Evolutionary conservation across 192 early-diverging fungal species (phyloP).

Genomic region (Rhizoclosmatium globosum): DNA sequence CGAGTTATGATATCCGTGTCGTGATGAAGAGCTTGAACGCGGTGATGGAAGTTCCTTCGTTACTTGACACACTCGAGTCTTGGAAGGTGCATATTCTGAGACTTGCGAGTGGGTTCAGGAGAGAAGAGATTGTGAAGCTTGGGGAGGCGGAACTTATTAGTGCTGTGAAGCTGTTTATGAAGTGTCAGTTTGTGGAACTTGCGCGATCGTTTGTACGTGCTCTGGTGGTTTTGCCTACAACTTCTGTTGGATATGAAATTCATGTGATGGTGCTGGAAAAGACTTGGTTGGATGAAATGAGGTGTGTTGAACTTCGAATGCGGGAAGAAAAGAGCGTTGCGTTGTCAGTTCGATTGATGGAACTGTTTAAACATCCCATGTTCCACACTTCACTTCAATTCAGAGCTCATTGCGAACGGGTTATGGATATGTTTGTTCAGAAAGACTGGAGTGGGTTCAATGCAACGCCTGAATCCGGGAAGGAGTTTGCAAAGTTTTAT

Average conservation of each 20-base stretch:
- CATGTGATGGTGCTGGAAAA: not conserved
- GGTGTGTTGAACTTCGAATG: not conserved
- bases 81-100: not conserved
- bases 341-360: not conserved
- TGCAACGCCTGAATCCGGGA: not conserved
- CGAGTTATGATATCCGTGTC: too few species aligned
- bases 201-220: not conserved
- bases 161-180: not conserved
- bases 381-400: conserved; percentile 1
- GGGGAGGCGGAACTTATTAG: not conserved
- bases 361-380: not conserved
- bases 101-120: not conserved
- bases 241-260: not conserved
- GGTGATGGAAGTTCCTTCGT: not conserved
- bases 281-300: not conserved
- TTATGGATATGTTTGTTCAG: conserved; percentile 6
- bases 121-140: not conserved
- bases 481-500: conserved; percentile 12
- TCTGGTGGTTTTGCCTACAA: not conserved
- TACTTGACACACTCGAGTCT: not conserved
- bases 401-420: not conserved
- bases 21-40: not conserved
- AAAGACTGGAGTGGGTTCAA: not conserved
- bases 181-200: not conserved
- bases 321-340: not conserved